A percentile compares a stretch with the other conserved stretches of the same genome.
phyloP scores from a whole-genome alignment of 805 yeast species.

The Nakazawaea ishiwadae region DNA sequence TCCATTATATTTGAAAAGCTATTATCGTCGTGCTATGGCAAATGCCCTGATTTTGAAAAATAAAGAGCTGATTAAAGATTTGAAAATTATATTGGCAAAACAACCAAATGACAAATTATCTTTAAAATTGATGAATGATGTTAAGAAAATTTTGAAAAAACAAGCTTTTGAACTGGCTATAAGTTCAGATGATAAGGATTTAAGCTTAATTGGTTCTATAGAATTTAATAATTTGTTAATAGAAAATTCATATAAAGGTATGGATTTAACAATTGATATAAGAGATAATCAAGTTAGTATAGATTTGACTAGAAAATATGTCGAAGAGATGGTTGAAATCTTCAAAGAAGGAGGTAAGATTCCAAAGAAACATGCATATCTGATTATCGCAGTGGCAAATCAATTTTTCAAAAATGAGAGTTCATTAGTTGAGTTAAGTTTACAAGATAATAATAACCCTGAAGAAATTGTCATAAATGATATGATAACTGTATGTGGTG shows the following conservation, averaged over 20 bases:
- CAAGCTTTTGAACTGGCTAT: constrained; percentile 86
- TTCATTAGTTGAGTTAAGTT: constrained; percentile 66
- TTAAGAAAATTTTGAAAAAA: constrained; percentile 61
- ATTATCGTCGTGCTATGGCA: constrained; percentile 85
- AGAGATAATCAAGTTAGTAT: constrained; percentile 28
- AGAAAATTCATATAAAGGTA: constrained; percentile 61
- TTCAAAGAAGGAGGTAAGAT: constrained; percentile 71
- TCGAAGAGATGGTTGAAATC: constrained; percentile 59
- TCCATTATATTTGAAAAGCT: constrained; percentile 66
- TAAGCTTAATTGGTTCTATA: constrained; percentile 39
- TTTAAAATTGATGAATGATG: constrained; percentile 51
- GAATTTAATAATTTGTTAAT: constrained; percentile 43
- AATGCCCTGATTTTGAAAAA: constrained; percentile 71
- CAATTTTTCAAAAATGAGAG: constrained; percentile 61
- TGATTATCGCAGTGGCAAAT: constrained; percentile 70
- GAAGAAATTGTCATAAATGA: constrained; percentile 32
- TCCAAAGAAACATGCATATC: constrained; percentile 80
- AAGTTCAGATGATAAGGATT: constrained; percentile 56
- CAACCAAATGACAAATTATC: constrained; percentile 73
- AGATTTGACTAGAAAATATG: constrained; percentile 48
- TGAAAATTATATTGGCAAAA: constrained; percentile 53
- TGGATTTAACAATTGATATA: constrained; percentile 36
- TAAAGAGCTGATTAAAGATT: constrained; percentile 67
- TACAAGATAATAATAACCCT: constrained; percentile 43
- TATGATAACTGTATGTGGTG: constrained; percentile 86